Percentiles rank a stretch among this genome's conserved stretches.
Conservation (phyloP, 2,329 filamentous ascomycete species). For the Calonectria montana region DNA sequence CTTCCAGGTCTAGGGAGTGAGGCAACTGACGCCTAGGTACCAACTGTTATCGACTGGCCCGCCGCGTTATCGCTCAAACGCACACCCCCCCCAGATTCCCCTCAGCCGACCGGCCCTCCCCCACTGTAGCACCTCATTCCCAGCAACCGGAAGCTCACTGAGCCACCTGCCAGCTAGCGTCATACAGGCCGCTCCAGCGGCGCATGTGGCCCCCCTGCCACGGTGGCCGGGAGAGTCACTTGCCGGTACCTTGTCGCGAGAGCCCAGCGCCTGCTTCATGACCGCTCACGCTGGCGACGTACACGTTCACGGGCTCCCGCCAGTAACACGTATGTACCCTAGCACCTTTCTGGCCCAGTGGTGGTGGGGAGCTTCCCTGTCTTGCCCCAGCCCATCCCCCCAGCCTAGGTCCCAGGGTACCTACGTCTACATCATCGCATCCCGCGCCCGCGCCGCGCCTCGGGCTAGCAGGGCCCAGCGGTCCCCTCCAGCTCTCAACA, state of each 20-base stretch:
- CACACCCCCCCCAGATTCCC: constrained; percentile 9
- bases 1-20: background rate
- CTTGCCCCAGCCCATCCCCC: background rate
- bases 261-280: constrained; percentile 26
- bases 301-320: background rate
- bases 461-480: constrained; percentile 9
- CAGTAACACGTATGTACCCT: background rate
- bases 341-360: background rate
- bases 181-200: constrained; percentile 27
- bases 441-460: constrained; percentile 9
- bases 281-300: constrained; percentile 1
- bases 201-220: constrained; percentile 29
- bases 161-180: constrained; percentile 26
- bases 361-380: background rate
- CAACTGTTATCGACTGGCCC: constrained; percentile 26
- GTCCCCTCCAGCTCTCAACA: constrained; percentile 18
- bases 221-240: constrained; percentile 21
- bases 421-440: constrained; percentile 20
- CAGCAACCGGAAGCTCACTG: constrained; percentile 11
- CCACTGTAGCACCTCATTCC: constrained; percentile 2
- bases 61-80: constrained; percentile 29
- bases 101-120: constrained; percentile 7
- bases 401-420: constrained; percentile 14
- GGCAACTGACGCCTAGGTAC: constrained; percentile 15
- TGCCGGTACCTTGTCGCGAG: background rate